These are phyloP conservation scores for Cochlearia excelsa DNA, from an alignment of 345 rosid genomes.

Conservation along the genomic window DNA sequence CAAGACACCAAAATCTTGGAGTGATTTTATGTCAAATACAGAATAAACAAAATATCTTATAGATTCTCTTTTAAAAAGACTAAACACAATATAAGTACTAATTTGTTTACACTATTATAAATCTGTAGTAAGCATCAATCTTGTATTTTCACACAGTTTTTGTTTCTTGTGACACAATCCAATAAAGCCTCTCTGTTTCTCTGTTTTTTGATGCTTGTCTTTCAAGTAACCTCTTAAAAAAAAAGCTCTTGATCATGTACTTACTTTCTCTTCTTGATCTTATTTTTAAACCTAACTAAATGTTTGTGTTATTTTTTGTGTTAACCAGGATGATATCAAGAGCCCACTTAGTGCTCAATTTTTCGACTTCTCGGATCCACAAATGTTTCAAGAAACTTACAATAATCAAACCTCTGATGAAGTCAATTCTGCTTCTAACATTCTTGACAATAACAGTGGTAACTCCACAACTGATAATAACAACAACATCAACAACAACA, in stretches of 20 bases:
- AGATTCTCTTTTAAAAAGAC: conserved; percentile 9
- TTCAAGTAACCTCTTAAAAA: conserved; percentile 21
- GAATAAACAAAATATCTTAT: conserved; percentile 20
- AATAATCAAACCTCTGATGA: conserved; percentile 63
- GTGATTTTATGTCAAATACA: conserved; percentile 27
- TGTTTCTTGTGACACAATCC: conserved; percentile 31
- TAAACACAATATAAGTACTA: not conserved
- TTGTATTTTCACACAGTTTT: conserved; percentile 2
- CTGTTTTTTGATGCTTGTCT: conserved; percentile 32
- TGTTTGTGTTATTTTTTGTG: conserved; percentile 8
- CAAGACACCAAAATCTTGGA: conserved; percentile 19
- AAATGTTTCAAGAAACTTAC: conserved; percentile 57
- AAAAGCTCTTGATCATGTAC: conserved; percentile 3
- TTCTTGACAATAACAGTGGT: conserved; percentile 33
- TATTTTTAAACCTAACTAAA: conserved; percentile 1
- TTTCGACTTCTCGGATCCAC: conserved; percentile 62
- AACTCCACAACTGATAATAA: conserved; percentile 36
- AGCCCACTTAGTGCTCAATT: conserved; percentile 69
- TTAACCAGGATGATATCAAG: conserved; percentile 66
- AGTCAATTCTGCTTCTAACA: conserved; percentile 49
- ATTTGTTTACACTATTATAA: too few species aligned
- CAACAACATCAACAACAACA: conserved; percentile 27
- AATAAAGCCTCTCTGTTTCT: conserved; percentile 9
- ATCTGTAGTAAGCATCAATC: conserved; percentile 4
- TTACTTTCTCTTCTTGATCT: not conserved